Conservation (phyloP, 345 rosid species). For the Sisymbrium irio region DNA sequence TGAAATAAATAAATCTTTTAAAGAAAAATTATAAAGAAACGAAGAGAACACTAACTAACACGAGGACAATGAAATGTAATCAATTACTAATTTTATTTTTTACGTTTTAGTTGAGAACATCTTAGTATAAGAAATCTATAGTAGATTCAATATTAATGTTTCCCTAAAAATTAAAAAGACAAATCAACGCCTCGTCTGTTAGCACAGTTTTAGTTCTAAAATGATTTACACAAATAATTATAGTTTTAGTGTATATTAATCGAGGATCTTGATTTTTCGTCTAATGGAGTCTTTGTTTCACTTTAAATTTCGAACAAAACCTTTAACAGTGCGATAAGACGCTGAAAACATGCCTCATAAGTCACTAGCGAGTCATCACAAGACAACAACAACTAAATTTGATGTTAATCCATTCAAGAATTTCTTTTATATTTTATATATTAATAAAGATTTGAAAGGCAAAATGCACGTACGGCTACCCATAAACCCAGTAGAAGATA, state of each 20-base stretch:
- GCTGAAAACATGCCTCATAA: slow-evolving; percentile 1
- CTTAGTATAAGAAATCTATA: background rate
- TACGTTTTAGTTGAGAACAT: background rate
- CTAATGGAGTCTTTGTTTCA: background rate
- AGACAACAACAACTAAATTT: slow-evolving; percentile 4
- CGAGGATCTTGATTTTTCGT: background rate
- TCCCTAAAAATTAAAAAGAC: background rate
- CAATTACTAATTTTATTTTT: background rate
- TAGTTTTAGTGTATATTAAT: background rate
- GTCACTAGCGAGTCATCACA: background rate
- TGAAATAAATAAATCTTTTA: too few relatives aligned
- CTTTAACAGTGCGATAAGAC: background rate
- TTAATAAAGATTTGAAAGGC: background rate
- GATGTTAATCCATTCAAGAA: background rate
- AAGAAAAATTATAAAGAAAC: too few relatives aligned
- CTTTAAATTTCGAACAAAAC: background rate
- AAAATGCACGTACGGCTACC: slow-evolving; percentile 38
- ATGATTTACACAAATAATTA: background rate
- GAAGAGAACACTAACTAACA: too few relatives aligned
- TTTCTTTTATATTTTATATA: background rate
- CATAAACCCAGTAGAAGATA: slow-evolving; percentile 33
- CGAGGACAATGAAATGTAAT: background rate
- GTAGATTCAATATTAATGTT: background rate
- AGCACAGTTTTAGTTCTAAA: background rate
- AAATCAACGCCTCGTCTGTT: background rate